phyloP scores from a whole-genome alignment of 2,329 filamentous ascomycete species.

The Neurospora sp. region DNA sequence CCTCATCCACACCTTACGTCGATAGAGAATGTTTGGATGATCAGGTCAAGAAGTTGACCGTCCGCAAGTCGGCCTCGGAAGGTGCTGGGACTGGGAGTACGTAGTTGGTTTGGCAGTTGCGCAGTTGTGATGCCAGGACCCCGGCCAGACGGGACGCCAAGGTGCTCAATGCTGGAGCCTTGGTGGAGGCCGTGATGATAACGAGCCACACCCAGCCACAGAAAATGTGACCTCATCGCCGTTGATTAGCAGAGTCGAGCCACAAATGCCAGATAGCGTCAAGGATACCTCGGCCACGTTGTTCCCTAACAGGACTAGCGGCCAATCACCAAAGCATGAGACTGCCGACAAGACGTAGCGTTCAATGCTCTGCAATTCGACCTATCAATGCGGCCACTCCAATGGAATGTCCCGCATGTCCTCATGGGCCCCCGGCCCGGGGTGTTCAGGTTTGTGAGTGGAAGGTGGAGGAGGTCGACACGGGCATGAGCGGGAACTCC shows the following conservation, averaged over 20 bases:
- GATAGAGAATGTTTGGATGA: neutral
- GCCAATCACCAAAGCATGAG: neutral
- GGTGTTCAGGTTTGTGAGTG: neutral
- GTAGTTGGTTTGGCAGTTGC: neutral
- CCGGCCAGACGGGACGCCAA: neutral
- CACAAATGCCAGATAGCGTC: neutral
- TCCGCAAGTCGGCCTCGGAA: neutral
- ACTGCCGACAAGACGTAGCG: neutral
- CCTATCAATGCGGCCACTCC: neutral
- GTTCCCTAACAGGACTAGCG: neutral
- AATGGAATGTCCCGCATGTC: neutral
- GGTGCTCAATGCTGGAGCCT: neutral
- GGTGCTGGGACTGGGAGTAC: neutral
- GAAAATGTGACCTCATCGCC: neutral
- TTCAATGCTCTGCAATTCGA: neutral
- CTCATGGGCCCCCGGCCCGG: neutral
- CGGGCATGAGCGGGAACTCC: neutral
- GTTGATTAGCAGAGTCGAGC: neutral
- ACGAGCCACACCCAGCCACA: neutral
- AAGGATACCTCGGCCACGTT: neutral
- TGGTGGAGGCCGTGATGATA: neutral
- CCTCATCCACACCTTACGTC: neutral
- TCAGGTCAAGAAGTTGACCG: neutral
- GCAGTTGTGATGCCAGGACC: neutral
- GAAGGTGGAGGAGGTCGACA: neutral